These are phyloP conservation scores for Ogataea siamensis DNA, from an alignment of 805 yeast species.

Conservation along the genomic window DNA sequence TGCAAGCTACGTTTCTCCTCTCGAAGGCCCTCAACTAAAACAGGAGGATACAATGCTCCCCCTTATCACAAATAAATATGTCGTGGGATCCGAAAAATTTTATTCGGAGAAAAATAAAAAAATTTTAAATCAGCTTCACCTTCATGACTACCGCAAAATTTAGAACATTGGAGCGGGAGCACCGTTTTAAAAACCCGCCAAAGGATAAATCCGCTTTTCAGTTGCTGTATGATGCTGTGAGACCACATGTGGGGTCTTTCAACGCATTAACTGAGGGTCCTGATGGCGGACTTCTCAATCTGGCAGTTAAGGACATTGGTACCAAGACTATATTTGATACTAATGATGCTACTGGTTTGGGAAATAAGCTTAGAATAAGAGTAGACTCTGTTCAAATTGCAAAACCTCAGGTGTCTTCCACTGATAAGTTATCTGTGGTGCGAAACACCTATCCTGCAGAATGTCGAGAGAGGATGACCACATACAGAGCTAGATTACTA, in stretches of 20 bases:
- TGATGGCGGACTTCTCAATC: slow-evolving; percentile 78
- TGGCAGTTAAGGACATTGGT: slow-evolving; percentile 88
- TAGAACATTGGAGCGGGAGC: slow-evolving; percentile 84
- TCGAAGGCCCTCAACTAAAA: no score
- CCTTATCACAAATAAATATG: slow-evolving; percentile 5
- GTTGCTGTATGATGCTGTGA: slow-evolving; percentile 80
- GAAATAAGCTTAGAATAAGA: slow-evolving; percentile 81
- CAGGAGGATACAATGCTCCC: no score
- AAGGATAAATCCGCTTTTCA: slow-evolving; percentile 82
- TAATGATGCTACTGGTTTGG: slow-evolving; percentile 61
- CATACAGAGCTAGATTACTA: slow-evolving; percentile 77
- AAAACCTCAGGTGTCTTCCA: slow-evolving; percentile 72
- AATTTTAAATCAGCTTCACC: slow-evolving; percentile 8
- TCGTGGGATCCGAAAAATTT: slow-evolving; percentile 13
- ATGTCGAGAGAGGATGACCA: slow-evolving; percentile 84
- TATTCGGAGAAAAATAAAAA: slow-evolving; percentile 2
- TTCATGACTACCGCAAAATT: slow-evolving; percentile 47
- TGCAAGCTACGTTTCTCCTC: no score
- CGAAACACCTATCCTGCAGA: slow-evolving; percentile 81
- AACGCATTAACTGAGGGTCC: slow-evolving; percentile 91
- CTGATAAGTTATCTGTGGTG: slow-evolving; percentile 72
- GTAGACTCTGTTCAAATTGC: slow-evolving; percentile 88
- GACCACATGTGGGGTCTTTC: slow-evolving; percentile 94
- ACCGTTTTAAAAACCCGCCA: slow-evolving; percentile 84
- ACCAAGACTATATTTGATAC: slow-evolving; percentile 82